phyloP scores from a whole-genome alignment of 306 rosid genomes.

The Fragaria iinumae region DNA sequence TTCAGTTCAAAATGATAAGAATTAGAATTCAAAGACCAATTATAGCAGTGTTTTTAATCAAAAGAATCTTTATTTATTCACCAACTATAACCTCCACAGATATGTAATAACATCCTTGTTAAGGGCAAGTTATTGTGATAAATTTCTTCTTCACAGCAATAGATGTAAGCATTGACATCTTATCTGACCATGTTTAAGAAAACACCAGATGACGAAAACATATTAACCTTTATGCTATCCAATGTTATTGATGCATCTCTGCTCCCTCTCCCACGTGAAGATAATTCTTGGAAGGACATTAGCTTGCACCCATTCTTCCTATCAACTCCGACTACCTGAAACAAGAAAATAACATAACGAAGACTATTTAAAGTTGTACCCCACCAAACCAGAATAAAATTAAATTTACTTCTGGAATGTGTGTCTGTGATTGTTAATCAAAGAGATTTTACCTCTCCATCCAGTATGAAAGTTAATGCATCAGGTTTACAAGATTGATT shows the following conservation, averaged over 20 bases:
- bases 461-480: conserved; percentile 68
- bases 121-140: neutral
- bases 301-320: conserved; percentile 63
- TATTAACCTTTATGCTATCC: conserved; percentile 72
- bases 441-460: conserved; percentile 61
- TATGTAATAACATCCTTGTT: neutral
- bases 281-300: conserved; percentile 89
- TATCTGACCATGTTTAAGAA: neutral
- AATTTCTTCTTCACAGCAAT: neutral
- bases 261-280: conserved; percentile 84
- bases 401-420: neutral
- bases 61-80: neutral
- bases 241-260: conserved; percentile 53
- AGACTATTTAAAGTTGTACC: conserved; percentile 12
- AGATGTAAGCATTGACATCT: neutral
- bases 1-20: conserved; percentile 15
- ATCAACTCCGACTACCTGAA: conserved; percentile 87
- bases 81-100: neutral
- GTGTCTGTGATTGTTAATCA: neutral
- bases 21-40: neutral
- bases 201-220: neutral
- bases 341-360: conserved; percentile 28
- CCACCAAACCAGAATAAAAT: neutral
- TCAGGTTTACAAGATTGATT: conserved; percentile 61
- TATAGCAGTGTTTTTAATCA: neutral